Conservation (phyloP, 805 yeast species). For the Starmerella apis region DNA sequence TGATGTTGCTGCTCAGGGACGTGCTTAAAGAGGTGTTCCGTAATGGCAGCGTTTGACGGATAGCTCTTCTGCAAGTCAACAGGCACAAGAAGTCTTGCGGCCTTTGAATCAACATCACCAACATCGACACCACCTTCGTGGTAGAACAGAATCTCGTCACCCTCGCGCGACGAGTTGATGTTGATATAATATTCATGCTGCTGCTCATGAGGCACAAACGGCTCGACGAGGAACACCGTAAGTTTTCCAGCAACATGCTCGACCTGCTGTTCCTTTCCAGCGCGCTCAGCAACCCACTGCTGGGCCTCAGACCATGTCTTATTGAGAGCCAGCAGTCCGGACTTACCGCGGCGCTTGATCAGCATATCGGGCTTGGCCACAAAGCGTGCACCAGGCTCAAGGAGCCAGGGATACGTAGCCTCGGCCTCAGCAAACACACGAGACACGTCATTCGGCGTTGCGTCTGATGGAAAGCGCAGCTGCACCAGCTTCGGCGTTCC, state of each 20-base stretch:
- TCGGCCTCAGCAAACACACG: conserved; percentile 33
- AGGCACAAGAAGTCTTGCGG: conserved; percentile 36
- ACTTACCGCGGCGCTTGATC: conserved; percentile 40
- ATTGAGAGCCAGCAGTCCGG: conserved; percentile 37
- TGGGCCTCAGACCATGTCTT: conserved; percentile 38
- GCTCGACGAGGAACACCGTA: conserved; percentile 38
- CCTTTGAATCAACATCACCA: conserved; percentile 41
- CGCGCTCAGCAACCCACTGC: conserved; percentile 38
- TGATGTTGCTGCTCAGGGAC: conserved; percentile 36
- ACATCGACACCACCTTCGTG: conserved; percentile 43
- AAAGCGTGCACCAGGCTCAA: conserved; percentile 32
- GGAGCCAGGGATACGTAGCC: conserved; percentile 36
- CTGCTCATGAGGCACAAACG: conserved; percentile 41
- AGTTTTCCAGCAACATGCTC: conserved; percentile 36
- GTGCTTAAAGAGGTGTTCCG: conserved; percentile 31
- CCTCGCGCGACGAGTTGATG: conserved; percentile 41
- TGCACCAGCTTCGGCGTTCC: conserved; percentile 34
- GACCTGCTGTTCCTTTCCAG: conserved; percentile 34
- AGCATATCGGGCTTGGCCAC: conserved; percentile 41
- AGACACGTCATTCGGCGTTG: conserved; percentile 28
- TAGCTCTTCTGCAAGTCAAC: conserved; percentile 35
- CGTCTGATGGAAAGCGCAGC: conserved; percentile 29
- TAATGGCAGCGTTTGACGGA: conserved; percentile 34
- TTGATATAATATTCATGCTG: conserved; percentile 39
- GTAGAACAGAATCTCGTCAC: conserved; percentile 40